Evolutionary conservation across 202 grass and related monocot species (phyloP), one percentile per base, ranked within the genome.

Genomic region (Dendrocalamus latiflorus): DNA sequence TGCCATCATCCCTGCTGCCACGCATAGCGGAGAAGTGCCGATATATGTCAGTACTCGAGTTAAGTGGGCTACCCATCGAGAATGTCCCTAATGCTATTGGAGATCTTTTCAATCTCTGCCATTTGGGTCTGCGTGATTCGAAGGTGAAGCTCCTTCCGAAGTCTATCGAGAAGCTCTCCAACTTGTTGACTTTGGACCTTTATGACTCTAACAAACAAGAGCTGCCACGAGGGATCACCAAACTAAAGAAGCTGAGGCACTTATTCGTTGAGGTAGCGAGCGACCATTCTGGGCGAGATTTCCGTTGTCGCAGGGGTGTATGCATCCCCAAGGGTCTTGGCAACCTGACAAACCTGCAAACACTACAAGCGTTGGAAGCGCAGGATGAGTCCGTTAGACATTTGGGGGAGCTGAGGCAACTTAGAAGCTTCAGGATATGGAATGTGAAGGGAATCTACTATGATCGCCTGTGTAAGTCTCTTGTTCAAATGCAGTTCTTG

Each of bases 141-240:
- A 84, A 77, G n/a, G 77, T 90, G 48, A 86, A 75, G 34, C 13
- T 62, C 4, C 48, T 89, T 16, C 81, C 85, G 20, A 82, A 85
- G 3, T 86, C 86, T 8, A 56, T 91, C 6, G 33, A 4, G n/a
- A n/a, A n/a, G n/a, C n/a, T n/a, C n/a, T n/a, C n/a, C n/a, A n/a
- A n/a, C n/a, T n/a, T n/a, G n/a, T 26, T 78, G 49, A 93, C 81
- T 10, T 37, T 93, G 11, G 84, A 93, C 71, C 65, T 93, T 47
- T 3, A 4, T 3, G 8, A 4, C n/a, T 87, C 87, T 14, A 12
- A 84, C 7, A 68, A 90, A 75, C 17, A 68, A 17, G 81, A 85
- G 9, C 3, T 93, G 13, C 88, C 88, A 20, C 26, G 33, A 44
- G 72, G 72, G 6, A 85, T 90, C 16, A 6, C 9, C 3, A 28